Conservation (phyloP, 73 alveolate species). For the Tetrahymena thermophila region DNA sequence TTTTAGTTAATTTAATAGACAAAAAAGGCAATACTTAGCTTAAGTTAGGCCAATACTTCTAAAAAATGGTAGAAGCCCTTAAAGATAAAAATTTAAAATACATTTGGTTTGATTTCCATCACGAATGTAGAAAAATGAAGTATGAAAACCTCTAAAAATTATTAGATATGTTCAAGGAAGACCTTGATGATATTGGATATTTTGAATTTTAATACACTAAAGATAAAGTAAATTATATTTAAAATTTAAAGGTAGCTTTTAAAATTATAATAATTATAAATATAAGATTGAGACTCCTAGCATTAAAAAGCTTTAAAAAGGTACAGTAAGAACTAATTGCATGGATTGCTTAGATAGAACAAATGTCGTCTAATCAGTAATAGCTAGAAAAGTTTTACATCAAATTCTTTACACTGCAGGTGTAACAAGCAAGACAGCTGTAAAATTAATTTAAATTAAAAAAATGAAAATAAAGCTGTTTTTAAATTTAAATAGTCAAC, state of each 20-base stretch:
- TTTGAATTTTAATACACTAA: slow-evolving; percentile 29
- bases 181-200: slow-evolving; percentile 52
- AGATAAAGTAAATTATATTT: not conserved
- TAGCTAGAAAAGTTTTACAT: slow-evolving; percentile 67
- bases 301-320: slow-evolving; percentile 50
- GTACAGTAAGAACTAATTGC: slow-evolving; percentile 92
- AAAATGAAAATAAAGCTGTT: not conserved
- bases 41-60: slow-evolving; percentile 50
- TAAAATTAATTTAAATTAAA: slow-evolving; percentile 1
- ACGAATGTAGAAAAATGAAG: slow-evolving; percentile 94
- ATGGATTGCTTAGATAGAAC: slow-evolving; percentile 97
- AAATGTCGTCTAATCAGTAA: slow-evolving; percentile 87
- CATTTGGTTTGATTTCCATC: slow-evolving; percentile 97
- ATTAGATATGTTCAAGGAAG: slow-evolving; percentile 53
- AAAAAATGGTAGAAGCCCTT: slow-evolving; percentile 54
- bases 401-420: slow-evolving; percentile 57
- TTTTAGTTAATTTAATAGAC: slow-evolving; percentile 28
- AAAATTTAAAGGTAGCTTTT: not conserved
- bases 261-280: not conserved
- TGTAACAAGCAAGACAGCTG: slow-evolving; percentile 56
- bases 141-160: slow-evolving; percentile 80
- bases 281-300: slow-evolving; percentile 24
- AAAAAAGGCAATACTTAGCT: slow-evolving; percentile 32
- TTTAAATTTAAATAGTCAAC: not conserved
- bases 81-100: slow-evolving; percentile 54